Base-by-base conservation (phyloP, 2,329 filamentous ascomycete genomes). In the Arthrobotrys iridis region DNA sequence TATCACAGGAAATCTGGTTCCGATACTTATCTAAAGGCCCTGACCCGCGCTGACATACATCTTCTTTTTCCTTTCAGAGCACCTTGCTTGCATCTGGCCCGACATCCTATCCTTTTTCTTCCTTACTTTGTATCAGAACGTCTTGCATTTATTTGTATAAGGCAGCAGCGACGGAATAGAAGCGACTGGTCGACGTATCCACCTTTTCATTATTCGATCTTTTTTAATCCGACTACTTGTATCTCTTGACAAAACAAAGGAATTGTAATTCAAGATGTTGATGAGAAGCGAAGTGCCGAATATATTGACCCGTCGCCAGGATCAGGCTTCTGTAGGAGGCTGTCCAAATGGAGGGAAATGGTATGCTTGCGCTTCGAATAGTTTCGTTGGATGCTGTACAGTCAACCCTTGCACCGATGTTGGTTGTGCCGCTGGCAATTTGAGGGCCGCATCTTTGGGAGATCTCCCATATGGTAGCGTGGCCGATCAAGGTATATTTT, bases 381-480 rank as follows among this genome's bases (percentile, higher is more conserved):
- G 63, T 18, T 75, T 75, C 58, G 63, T 75, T 30, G 71, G 71
- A n/a, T 75, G 71, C 41, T 75, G 71, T 15, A 75, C 71, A 8
- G 43, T 55, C 6, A 64, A 75, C 40, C 57, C 71, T 35, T 75
- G 71, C 10, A 68, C 63, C 22, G 59, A 33, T 20, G 63, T 68
- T 26, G 71, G 71, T 33, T 75, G 71, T 43, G 57, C 48, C 13
- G 63, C 57, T 28, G 71, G 71, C 24, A 75, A 75, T 35, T 26
- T 75, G 2, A 67, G 71, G 26, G 57, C 40, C 18, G 71, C 71
- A 5, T 50, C 63, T 3, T 28, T 75, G 24, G 71, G 71, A 50
- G 22, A 48, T 26, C 68, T 75, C 20, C 18, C 46, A 1, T 67
- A 64, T 18, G 52, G 52, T 26, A 68, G 41, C 50, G 26, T 33